phyloP scores from a whole-genome alignment of 1,284 basidiomycete genomes.

The Neonothopanus nambi region DNA sequence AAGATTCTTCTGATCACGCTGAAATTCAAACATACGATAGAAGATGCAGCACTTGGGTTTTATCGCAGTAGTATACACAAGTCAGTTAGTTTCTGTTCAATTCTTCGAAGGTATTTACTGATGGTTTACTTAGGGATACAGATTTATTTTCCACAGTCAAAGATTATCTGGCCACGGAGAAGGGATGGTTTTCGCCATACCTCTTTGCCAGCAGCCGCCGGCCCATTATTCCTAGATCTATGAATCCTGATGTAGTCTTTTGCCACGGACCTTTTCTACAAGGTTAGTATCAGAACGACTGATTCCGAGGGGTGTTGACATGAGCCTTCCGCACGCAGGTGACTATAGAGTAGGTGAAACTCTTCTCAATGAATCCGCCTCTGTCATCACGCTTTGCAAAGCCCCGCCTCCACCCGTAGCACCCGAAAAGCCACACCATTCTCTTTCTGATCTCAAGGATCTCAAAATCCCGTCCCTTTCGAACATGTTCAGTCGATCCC shows the following conservation, averaged over 20 bases:
- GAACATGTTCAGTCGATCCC: constrained; percentile 46
- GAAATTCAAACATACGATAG: constrained; percentile 57
- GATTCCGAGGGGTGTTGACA: neutral
- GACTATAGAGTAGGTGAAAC: constrained; percentile 60
- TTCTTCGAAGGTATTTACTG: neutral
- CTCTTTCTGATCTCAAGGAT: constrained; percentile 20
- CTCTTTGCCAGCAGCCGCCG: constrained; percentile 61
- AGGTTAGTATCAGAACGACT: constrained; percentile 31
- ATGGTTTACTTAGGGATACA: constrained; percentile 38
- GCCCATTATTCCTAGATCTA: constrained; percentile 58
- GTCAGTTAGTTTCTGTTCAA: constrained; percentile 31
- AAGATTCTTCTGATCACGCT: constrained; percentile 61
- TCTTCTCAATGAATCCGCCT: constrained; percentile 53
- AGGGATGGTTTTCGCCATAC: constrained; percentile 70
- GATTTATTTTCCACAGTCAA: constrained; percentile 62
- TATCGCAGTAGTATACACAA: constrained; percentile 59
- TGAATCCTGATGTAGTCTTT: constrained; percentile 68
- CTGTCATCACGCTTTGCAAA: constrained; percentile 48
- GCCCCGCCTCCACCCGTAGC: constrained; percentile 25
- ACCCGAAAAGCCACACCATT: constrained; percentile 16
- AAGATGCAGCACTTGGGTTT: constrained; percentile 62
- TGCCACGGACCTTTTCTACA: constrained; percentile 64
- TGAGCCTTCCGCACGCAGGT: constrained; percentile 32
- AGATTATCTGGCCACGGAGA: constrained; percentile 62
- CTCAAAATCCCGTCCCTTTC: constrained; percentile 33